Evolutionary conservation across 2,329 filamentous ascomycete species (phyloP).

Genomic region (Macrophomina phaseolina): DNA sequence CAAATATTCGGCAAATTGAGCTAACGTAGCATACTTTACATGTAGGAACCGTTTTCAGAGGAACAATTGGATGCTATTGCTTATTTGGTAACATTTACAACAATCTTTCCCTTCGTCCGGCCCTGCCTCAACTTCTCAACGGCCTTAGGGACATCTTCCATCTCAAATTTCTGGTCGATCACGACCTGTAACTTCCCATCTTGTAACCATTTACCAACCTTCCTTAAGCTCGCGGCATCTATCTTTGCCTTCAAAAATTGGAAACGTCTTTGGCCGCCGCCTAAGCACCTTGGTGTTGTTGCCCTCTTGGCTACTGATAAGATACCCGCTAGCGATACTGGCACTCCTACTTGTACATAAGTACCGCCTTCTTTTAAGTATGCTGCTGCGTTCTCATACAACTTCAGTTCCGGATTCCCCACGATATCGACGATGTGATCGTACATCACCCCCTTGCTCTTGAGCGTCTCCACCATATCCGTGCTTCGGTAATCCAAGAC

Average conservation of each 20-base stretch:
- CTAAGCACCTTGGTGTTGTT: neutral
- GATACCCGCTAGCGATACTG: neutral
- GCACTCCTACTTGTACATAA: neutral
- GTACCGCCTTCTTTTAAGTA: neutral
- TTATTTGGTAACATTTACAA: too few relatives aligned
- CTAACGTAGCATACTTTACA: too few relatives aligned
- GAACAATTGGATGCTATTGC: too few relatives aligned
- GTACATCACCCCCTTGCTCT: slow-evolving; percentile 41
- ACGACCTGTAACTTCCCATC: slow-evolving; percentile 58
- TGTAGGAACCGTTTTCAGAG: too few relatives aligned
- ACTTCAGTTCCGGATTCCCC: slow-evolving; percentile 32
- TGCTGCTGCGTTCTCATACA: neutral
- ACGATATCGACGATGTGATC: slow-evolving; percentile 47
- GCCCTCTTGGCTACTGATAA: neutral
- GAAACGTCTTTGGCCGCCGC: neutral
- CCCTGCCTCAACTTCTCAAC: slow-evolving; percentile 64
- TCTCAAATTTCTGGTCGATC: slow-evolving; percentile 61
- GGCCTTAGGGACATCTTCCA: slow-evolving; percentile 63
- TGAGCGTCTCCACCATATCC: neutral
- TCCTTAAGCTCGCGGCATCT: neutral
- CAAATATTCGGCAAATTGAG: too few relatives aligned
- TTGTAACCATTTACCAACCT: neutral
- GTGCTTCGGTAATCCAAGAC: slow-evolving; percentile 62
- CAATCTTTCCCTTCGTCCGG: slow-evolving; percentile 63
- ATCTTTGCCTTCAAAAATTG: neutral